Evolutionary conservation across 2,329 filamentous ascomycete genomes (phyloP).

Genomic region (Alternaria postmessia): DNA sequence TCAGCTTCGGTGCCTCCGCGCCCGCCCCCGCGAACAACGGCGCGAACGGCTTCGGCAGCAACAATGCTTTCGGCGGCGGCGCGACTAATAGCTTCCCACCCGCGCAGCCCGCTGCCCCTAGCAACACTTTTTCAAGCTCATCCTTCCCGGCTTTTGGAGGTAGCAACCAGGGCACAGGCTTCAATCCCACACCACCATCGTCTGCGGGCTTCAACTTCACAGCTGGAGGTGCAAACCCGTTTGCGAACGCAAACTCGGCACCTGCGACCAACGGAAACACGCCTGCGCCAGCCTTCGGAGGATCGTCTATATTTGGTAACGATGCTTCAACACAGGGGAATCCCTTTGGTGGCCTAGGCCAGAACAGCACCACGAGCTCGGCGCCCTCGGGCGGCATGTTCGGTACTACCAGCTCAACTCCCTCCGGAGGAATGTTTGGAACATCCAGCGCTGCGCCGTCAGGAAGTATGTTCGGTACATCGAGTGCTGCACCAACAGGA

Average conservation of each 20-base stretch:
- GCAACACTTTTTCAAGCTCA: constrained; percentile 37
- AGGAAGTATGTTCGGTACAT: constrained; percentile 16
- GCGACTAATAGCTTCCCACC: constrained; percentile 45
- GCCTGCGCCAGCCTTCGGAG: constrained; percentile 26
- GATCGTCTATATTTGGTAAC: constrained; percentile 21
- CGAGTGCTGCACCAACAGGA: constrained; percentile 5
- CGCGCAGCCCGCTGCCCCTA: constrained; percentile 34
- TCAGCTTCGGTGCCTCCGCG: constrained; percentile 37
- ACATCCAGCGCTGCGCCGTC: constrained; percentile 17
- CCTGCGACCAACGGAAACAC: constrained; percentile 34
- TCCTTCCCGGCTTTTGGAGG: constrained; percentile 46
- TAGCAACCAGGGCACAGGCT: constrained; percentile 26
- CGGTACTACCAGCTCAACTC: constrained; percentile 7
- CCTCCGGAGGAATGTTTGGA: constrained; percentile 8
- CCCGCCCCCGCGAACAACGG: constrained; percentile 23
- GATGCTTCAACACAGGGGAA: constrained; percentile 29
- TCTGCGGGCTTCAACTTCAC: constrained; percentile 40
- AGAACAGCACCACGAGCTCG: constrained; percentile 22
- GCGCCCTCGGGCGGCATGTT: constrained; percentile 9
- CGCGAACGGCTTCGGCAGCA: constrained; percentile 17
- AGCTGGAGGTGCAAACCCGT: constrained; percentile 32
- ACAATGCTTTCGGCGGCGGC: constrained; percentile 28
- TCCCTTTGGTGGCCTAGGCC: constrained; percentile 29
- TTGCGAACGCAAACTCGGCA: constrained; percentile 26
- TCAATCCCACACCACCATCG: constrained; percentile 37